These are phyloP conservation scores for Thuidium tamariscinum DNA, from an alignment of 225 moss, liverwort and hornwort genomes.

Conservation along the genomic window DNA sequence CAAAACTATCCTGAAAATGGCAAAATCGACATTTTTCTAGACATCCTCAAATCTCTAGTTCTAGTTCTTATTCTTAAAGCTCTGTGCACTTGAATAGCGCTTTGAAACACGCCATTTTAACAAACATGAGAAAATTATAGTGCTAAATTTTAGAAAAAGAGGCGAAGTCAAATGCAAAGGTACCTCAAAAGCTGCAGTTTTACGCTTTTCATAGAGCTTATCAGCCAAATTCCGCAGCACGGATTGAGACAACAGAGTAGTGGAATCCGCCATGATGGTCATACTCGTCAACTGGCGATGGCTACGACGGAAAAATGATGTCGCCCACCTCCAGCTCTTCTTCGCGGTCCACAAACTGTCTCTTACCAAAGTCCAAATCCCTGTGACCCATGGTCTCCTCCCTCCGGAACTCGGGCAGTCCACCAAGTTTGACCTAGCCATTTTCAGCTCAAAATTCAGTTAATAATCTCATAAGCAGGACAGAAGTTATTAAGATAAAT, in stretches of 20 bases:
- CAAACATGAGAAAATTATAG: not conserved
- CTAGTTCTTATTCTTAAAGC: not conserved
- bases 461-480: not conserved
- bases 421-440: not conserved
- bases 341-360: not conserved
- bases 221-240: slow-evolving; percentile 87
- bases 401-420: not conserved
- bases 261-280: slow-evolving; percentile 54
- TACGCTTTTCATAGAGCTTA: slow-evolving; percentile 93
- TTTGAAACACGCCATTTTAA: not conserved
- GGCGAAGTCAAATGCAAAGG: not conserved
- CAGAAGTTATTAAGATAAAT: not conserved
- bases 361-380: not conserved
- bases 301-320: slow-evolving; percentile 4
- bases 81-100: not conserved
- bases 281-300: not conserved
- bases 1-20: not conserved
- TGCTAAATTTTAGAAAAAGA: not conserved
- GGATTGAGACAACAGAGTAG: slow-evolving; percentile 44
- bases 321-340: not conserved
- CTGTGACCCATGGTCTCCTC: not conserved
- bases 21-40: not conserved
- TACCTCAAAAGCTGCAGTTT: slow-evolving; percentile 96
- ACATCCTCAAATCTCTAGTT: not conserved
- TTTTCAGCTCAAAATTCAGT: not conserved